phyloP scores from a whole-genome alignment of 2,329 filamentous ascomycete species.

The Penicillium sp. region DNA sequence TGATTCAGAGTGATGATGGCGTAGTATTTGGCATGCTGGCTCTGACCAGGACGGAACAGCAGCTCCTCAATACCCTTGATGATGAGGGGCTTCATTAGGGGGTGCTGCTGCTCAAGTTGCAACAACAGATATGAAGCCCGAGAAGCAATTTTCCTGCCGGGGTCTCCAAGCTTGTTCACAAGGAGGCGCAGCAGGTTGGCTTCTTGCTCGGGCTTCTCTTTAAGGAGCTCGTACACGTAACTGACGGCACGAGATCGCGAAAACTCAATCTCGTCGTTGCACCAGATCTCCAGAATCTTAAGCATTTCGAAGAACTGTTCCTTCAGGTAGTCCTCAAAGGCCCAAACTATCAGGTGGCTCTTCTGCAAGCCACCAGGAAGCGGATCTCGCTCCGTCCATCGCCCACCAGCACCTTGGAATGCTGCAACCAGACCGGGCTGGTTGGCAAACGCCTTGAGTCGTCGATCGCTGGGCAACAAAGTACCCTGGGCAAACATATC shows the following conservation, averaged over 20 bases:
- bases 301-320: constrained; percentile 88
- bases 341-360: constrained; percentile 78
- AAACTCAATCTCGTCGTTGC: constrained; percentile 91
- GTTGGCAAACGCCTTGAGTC: constrained; percentile 70
- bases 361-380: constrained; percentile 71
- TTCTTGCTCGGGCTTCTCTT: constrained; percentile 96
- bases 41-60: constrained; percentile 81
- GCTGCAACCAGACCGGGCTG: constrained; percentile 72
- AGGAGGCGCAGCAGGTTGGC: constrained; percentile 84
- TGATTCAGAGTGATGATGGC: constrained; percentile 96
- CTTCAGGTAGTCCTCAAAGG: constrained; percentile 94
- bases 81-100: constrained; percentile 87
- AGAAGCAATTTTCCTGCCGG: constrained; percentile 91
- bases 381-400: constrained; percentile 65
- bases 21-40: constrained; percentile 85
- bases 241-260: constrained; percentile 82
- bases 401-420: constrained; percentile 58
- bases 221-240: constrained; percentile 85
- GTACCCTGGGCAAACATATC: constrained; percentile 89
- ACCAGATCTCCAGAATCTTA: constrained; percentile 87
- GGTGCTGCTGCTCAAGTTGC: constrained; percentile 82
- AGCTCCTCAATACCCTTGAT: constrained; percentile 83
- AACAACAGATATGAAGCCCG: constrained; percentile 89
- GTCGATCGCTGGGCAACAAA: constrained; percentile 74
- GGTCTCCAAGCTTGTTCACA: constrained; percentile 95